Evolutionary conservation across 2,329 filamentous ascomycete species (phyloP), one percentile per base, ranked within the genome.

Genomic region (Dothideomycetidae sp.): DNA sequence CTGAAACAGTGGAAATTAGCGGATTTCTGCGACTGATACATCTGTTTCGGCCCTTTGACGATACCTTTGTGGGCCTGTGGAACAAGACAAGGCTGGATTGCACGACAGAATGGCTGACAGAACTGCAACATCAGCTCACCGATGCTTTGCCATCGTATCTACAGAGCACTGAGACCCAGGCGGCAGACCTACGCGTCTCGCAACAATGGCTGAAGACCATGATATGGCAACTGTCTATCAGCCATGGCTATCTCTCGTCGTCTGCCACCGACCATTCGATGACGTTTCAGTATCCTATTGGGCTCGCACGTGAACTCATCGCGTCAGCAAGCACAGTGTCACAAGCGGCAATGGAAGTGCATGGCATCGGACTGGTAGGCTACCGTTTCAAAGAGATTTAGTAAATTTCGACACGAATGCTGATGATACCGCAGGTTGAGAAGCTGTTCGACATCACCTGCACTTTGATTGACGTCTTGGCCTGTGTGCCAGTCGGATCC

Each of bases 391-490:
- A 12, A n/a, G n/a, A n/a, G 17, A 7, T 31, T 9, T 10, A 12
- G 29, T 5, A 31, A 3, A 10, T 5, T 3, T 12, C 4, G 19
- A 10, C 7, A 3, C 23, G 10, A 5, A 10, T 16, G 11, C 33
- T 44, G 17, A 42, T 34, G 14, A 31, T 23, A 31, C 10, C 41
- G 42, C 47, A 78, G 72, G 74, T 90, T 42, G 81, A 86, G 52
- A 88, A 88, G 53, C 61, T 93, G 10, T 72, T 90, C 48, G 79
- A 86, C 46, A 71, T 86, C 23, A 75, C 81, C 10, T 79, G 71
- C 53, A 75, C 76, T 11, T 64, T 90, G 43, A 78, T 71, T 5
- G 80, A 88, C 45, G 75, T 82, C 14, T 73, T 93, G 39, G 68
- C 76, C 5, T 71, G 65, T 48, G 67, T 72, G 3, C 67, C 68